Base-by-base conservation (phyloP, 306 rosid genomes). In the Arachis stenosperma region DNA sequence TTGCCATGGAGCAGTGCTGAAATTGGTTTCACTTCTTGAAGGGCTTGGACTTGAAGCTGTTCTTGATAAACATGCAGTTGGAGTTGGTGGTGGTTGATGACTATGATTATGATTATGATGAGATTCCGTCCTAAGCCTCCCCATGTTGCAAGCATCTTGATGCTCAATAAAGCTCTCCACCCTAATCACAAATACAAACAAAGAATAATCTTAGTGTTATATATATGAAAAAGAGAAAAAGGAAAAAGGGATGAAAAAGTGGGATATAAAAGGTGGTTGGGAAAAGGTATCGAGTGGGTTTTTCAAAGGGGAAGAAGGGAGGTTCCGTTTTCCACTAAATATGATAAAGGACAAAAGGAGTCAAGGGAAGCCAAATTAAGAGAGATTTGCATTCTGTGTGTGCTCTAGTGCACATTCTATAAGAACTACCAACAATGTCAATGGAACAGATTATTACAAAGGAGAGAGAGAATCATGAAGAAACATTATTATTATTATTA, bases 161-260 rank as follows among this genome's bases (percentile, higher is more conserved):
- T 95, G 99, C 67, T 95, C 99, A 43, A 95, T 95, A 82, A 95
- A 95, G 74, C 99, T 95, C 88, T 95, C 99, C 71, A 95, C 99
- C 90, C 99, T 95, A 72, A 47, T 33, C 37, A 33, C 37, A 33
- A 2, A 33, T 4, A 33, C 37, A 33, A 33, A 33, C 37, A 2
- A 33, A 33, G 27, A 33, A 33, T 2, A 33, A 33, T 33, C 37
- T 33, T 33, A 33, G 37, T 33, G 4, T 33, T 33, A 33, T 33
- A 46, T 29, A 53, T 33, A 65, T 37, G 59, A 61, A 8, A 76
- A 73, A 69, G 69, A 56, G 44, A 60, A 37, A 41, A 73, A 22
- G 61, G 63, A 33, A 43, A 69, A 58, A 73, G 67, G 65, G 59
- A 68, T 43, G 68, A 65, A 71, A 76, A 81, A 81, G 81, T 65